Evolutionary conservation across 2,329 filamentous ascomycete species (phyloP).

Genomic region (Diaporthe vaccinii): DNA sequence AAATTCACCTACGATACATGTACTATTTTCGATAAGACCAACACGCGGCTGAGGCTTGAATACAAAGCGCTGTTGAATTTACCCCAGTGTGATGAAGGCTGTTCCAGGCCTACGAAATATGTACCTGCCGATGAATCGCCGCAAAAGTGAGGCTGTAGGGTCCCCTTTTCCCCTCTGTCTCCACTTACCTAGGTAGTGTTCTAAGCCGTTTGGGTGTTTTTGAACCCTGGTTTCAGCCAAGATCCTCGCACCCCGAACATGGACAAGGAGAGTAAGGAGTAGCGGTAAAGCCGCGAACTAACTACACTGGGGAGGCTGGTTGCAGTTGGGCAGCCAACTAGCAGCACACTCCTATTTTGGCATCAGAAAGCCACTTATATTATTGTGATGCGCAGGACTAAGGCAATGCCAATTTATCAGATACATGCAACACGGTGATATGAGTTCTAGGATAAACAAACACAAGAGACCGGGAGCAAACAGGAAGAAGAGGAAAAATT

Average conservation of each 20-base stretch:
- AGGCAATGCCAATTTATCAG: not conserved
- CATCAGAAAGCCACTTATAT: not conserved
- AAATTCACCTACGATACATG: not conserved
- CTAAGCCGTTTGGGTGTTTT: not conserved
- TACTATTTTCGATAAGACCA: not conserved
- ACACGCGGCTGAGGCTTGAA: not conserved
- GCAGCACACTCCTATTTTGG: not conserved
- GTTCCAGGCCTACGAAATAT: too few species aligned
- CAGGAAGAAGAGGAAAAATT: not conserved
- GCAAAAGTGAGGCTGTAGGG: constrained; percentile 12
- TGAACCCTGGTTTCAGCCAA: constrained; percentile 5
- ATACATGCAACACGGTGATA: not conserved
- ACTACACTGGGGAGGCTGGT: constrained; percentile 8
- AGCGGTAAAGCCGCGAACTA: constrained; percentile 3
- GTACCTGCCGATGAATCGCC: not conserved
- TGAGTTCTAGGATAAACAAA: not conserved
- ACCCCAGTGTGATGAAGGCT: not conserved
- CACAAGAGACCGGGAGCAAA: not conserved
- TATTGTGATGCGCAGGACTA: constrained; percentile 5
- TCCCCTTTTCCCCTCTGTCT: not conserved
- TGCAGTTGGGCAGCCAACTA: constrained; percentile 6
- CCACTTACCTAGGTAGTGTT: not conserved
- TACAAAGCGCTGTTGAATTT: not conserved
- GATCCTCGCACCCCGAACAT: constrained; percentile 15
- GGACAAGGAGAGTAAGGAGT: not conserved